phyloP scores from a whole-genome alignment of 371 early-diverging fungal species.

The Rhizopus stolonifer region DNA sequence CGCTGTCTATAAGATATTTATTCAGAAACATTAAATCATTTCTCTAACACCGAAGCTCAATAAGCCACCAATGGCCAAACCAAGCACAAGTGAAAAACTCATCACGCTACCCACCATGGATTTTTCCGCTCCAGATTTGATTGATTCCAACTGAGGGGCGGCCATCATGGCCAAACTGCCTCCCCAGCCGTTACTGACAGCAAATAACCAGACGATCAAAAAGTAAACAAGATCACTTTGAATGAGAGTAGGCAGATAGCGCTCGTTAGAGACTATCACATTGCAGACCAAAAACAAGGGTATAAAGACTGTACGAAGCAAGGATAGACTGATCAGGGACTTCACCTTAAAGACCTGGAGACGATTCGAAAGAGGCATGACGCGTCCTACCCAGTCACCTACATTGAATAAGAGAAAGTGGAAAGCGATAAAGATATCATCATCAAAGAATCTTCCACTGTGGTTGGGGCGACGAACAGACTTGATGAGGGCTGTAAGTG shows the following conservation, averaged over 20 bases:
- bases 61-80: slow-evolving; percentile 69
- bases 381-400: slow-evolving; percentile 78
- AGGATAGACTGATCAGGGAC: slow-evolving; percentile 45
- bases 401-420: slow-evolving; percentile 76
- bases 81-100: slow-evolving; percentile 68
- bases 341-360: slow-evolving; percentile 39
- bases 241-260: slow-evolving; percentile 56
- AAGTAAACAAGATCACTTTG: slow-evolving; percentile 63
- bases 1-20: too few species aligned
- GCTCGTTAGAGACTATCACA: slow-evolving; percentile 46
- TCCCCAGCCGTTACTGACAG: slow-evolving; percentile 70
- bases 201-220: slow-evolving; percentile 60
- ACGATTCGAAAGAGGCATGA: slow-evolving; percentile 37
- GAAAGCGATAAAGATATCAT: slow-evolving; percentile 70
- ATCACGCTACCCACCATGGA: slow-evolving; percentile 66
- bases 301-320: slow-evolving; percentile 59
- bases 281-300: slow-evolving; percentile 75
- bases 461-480: slow-evolving; percentile 42
- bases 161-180: slow-evolving; percentile 75
- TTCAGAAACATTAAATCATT: slow-evolving; percentile 44
- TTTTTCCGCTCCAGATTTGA: slow-evolving; percentile 36
- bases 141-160: slow-evolving; percentile 61
- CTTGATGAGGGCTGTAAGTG: slow-evolving; percentile 70
- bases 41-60: slow-evolving; percentile 56
- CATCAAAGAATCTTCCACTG: slow-evolving; percentile 33